Conservation (phyloP, 495 filamentous ascomycete species). For the Tuber borchii region DNA sequence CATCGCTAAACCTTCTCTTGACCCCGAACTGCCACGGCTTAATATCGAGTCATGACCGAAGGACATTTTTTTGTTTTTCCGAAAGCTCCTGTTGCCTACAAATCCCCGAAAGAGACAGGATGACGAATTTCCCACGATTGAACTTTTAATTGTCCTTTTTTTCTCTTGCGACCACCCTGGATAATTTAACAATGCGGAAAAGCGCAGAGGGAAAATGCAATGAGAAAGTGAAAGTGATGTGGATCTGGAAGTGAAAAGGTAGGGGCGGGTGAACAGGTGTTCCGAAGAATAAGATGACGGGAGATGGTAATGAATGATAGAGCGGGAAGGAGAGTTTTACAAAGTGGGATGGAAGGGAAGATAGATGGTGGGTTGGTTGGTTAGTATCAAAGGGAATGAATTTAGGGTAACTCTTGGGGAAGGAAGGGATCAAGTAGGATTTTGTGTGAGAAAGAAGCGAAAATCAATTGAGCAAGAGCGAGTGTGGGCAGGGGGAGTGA, state of each 20-base stretch:
- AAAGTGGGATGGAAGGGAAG: neutral
- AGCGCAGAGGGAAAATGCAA: neutral
- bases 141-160: conserved; percentile 9
- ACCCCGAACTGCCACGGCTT: conserved; percentile 12
- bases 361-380: conserved; percentile 20
- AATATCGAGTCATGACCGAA: conserved; percentile 23
- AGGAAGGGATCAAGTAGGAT: conserved; percentile 23
- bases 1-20: conserved; percentile 35
- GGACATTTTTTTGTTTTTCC: conserved; percentile 18
- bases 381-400: conserved; percentile 14
- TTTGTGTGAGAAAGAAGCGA: conserved; percentile 24
- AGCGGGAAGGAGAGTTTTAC: conserved; percentile 1
- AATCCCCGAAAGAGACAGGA: conserved; percentile 5
- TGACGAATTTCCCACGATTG: neutral
- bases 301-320: conserved; percentile 24
- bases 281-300: conserved; percentile 15
- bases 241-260: conserved; percentile 12
- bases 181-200: neutral
- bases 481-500: conserved; percentile 27
- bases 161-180: conserved; percentile 5
- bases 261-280: neutral
- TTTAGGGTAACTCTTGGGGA: conserved; percentile 23
- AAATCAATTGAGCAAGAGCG: conserved; percentile 12
- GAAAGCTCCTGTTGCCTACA: conserved; percentile 25
- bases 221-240: neutral